phyloP scores from a whole-genome alignment of 768 basidiomycete species.

The Bullera alba region DNA sequence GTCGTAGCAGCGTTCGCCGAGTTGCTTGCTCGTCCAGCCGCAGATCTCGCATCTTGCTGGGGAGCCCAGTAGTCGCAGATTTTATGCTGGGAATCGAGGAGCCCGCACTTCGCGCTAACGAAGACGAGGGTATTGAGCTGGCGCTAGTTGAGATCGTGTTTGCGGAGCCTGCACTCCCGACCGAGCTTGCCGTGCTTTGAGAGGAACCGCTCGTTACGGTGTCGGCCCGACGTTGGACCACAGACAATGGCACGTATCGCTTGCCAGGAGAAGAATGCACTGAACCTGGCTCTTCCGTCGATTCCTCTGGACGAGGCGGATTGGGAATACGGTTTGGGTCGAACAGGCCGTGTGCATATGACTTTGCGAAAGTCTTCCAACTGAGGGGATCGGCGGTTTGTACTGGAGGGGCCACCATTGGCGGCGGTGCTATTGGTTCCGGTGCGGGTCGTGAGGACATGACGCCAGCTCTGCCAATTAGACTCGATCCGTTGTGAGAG shows the following conservation, averaged over 20 bases:
- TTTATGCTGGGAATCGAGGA: slow-evolving; percentile 17
- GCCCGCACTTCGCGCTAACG: slow-evolving; percentile 5
- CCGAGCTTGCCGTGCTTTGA: neutral
- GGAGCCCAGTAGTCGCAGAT: neutral
- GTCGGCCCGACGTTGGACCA: neutral
- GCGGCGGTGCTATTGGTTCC: neutral
- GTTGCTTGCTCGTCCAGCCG: slow-evolving; percentile 18
- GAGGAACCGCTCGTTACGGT: neutral
- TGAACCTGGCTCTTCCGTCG: slow-evolving; percentile 9
- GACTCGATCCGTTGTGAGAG: too few relatives aligned
- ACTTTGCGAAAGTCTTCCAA: slow-evolving; percentile 35
- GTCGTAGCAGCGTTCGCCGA: neutral
- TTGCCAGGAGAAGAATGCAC: slow-evolving; percentile 23
- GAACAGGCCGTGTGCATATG: slow-evolving; percentile 38
- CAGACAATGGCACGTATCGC: neutral
- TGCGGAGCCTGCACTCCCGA: slow-evolving; percentile 7
- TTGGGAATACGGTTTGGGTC: slow-evolving; percentile 39
- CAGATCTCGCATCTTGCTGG: slow-evolving; percentile 9
- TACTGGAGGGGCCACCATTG: neutral
- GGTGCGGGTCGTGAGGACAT: too few relatives aligned
- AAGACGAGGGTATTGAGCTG: slow-evolving; percentile 25
- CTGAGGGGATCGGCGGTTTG: too few relatives aligned
- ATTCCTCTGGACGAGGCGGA: slow-evolving; percentile 14
- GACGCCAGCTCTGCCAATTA: too few relatives aligned
- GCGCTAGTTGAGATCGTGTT: slow-evolving; percentile 8